Base-by-base conservation (phyloP, 352 stramenopile species). In the Peronosclerospora sorghi region DNA sequence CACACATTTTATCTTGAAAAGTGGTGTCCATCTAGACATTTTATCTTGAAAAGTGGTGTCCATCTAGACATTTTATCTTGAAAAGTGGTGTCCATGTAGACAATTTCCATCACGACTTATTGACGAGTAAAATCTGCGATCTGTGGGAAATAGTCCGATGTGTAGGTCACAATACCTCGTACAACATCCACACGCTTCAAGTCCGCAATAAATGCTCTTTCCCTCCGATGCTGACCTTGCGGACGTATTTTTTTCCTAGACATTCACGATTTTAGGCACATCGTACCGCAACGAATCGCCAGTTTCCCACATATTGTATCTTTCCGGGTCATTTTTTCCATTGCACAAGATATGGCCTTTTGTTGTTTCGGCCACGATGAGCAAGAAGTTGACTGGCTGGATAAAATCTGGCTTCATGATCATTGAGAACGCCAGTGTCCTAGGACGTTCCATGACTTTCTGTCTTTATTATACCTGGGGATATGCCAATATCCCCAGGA, bases 11-110 rank as follows among this genome's bases (percentile, higher is more conserved):
- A 62, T 98, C 95, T 63, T 98, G 93, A 12, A 92, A 74, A 12
- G 95, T 99, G 70, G 99, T 96, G 69, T 99, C 96, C 95, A n/a
- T n/a, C n/a, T n/a, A n/a, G n/a, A 86, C 94, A 98, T 98, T 54
- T 85, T 56, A 62, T 98, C 95, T 63, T 98, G 93, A 12, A 92
- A 74, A 12, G 95, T 99, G 70, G 99, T 96, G 69, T 99, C 96
- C 95, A n/a, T n/a, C n/a, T n/a, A n/a, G n/a, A 86, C 94, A 98
- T 98, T 54, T 85, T 56, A 62, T 98, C 95, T 63, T 98, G 93
- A 12, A 92, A 74, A 12, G 95, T 99, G 70, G 99, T 96, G 69
- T 99, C 96, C 95, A 99, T 99, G 76, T 98, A 99, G 1, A 91
- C 96, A n/a, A 3, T 95, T 70, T 17, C 96, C 95, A 34, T 98